Evolutionary conservation across 2,329 filamentous ascomycete species (phyloP).

Genomic region (Cordyceps tenuipes): DNA sequence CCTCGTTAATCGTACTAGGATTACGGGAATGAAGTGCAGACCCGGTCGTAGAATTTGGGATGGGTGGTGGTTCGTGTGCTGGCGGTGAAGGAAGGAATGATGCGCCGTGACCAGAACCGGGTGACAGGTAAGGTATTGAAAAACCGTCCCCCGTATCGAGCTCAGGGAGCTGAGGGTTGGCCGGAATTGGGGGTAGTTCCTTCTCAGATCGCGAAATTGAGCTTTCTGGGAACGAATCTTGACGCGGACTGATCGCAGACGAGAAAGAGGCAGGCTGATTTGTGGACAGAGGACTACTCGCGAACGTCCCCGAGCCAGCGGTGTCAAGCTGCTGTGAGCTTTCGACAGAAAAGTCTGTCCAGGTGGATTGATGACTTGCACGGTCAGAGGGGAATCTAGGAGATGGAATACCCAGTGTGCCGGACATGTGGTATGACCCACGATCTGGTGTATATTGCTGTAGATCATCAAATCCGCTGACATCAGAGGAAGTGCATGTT

Average conservation of each 20-base stretch:
- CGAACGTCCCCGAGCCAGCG: conserved; percentile 4
- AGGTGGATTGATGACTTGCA: conserved; percentile 47
- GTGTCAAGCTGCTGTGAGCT: conserved; percentile 32
- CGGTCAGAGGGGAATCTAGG: conserved; percentile 36
- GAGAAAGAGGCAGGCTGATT: neutral
- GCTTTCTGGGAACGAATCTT: neutral
- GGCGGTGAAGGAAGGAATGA: conserved; percentile 36
- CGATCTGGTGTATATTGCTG: conserved; percentile 20
- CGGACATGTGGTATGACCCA: conserved; percentile 27
- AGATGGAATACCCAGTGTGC: conserved; percentile 39
- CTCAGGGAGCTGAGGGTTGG: conserved; percentile 37
- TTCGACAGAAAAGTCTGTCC: conserved; percentile 52
- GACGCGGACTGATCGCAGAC: neutral
- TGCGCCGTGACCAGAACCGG: conserved; percentile 22
- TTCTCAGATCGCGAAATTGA: conserved; percentile 16
- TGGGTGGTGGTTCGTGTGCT: conserved; percentile 42
- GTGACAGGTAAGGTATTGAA: conserved; percentile 37
- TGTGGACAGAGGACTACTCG: neutral
- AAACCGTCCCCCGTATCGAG: conserved; percentile 44
- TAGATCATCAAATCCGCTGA: conserved; percentile 21
- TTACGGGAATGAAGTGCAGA: conserved; percentile 33
- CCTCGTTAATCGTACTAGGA: conserved; percentile 31
- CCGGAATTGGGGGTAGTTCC: conserved; percentile 19
- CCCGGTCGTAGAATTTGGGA: conserved; percentile 31
- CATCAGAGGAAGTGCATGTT: conserved; percentile 33